Evolutionary conservation across 257 asterid species (phyloP).

Genomic region (Cynanchum wilfordii): DNA sequence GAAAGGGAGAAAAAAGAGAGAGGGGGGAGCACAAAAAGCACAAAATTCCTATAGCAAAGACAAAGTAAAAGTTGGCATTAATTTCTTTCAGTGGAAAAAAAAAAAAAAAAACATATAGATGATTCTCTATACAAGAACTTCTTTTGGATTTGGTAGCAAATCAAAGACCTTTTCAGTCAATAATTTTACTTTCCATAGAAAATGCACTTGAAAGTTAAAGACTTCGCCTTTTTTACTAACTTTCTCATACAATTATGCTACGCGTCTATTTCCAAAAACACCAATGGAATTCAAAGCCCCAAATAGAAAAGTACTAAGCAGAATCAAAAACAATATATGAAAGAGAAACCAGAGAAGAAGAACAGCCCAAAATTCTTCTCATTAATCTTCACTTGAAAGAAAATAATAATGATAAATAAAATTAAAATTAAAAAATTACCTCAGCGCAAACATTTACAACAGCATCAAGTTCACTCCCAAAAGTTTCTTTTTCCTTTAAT

Average conservation of each 20-base stretch:
- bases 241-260: not conserved
- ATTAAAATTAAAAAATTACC: constrained; percentile 12
- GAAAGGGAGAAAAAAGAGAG: not conserved
- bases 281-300: not conserved
- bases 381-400: not conserved
- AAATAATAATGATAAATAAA: too few species aligned
- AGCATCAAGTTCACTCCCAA: constrained; percentile 44
- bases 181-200: not conserved
- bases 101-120: not conserved
- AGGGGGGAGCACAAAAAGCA: not conserved
- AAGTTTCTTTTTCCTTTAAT: constrained; percentile 40
- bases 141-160: not conserved
- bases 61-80: not conserved
- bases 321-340: not conserved
- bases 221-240: not conserved
- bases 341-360: not conserved
- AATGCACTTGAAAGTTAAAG: not conserved
- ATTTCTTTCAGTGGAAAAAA: not conserved
- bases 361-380: not conserved
- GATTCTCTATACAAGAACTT: not conserved
- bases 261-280: not conserved
- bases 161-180: not conserved
- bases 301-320: not conserved
- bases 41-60: not conserved
- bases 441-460: constrained; percentile 48